Conservation (phyloP, 148 eudicot species). For the Drosera capensis region DNA sequence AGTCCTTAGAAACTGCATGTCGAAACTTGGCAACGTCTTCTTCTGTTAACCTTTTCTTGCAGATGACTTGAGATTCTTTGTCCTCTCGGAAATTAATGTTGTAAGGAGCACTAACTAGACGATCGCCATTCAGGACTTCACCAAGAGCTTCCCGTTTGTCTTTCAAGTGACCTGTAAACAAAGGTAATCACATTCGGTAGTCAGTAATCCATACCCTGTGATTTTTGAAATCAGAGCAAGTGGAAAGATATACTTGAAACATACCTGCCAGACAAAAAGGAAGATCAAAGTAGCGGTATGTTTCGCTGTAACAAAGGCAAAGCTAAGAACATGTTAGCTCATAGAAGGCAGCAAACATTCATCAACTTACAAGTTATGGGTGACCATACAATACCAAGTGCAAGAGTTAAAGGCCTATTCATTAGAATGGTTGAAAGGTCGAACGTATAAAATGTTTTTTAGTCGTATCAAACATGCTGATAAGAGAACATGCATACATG, state of each 20-base stretch:
- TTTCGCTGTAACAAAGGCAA: slow-evolving; percentile 8
- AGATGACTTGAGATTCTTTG: slow-evolving; percentile 10
- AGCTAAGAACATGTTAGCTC: background rate
- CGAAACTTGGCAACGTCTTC: slow-evolving; percentile 8
- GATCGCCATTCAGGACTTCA: slow-evolving; percentile 15
- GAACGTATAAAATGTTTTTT: no score
- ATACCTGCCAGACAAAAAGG: slow-evolving; percentile 13
- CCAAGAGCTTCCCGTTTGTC: slow-evolving; percentile 13
- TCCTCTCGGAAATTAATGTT: slow-evolving; percentile 11
- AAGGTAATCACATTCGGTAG: background rate
- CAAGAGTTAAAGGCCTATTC: no score
- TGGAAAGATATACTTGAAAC: background rate
- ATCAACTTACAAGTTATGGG: background rate
- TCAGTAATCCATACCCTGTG: background rate
- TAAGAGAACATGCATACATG: no score
- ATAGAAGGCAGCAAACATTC: background rate
- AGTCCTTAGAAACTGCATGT: slow-evolving; percentile 9
- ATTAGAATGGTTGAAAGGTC: no score
- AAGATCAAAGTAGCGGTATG: slow-evolving; percentile 14
- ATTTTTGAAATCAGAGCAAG: background rate
- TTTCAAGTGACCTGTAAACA: slow-evolving; percentile 5
- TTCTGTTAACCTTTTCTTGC: slow-evolving; percentile 7
- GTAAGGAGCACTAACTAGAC: slow-evolving; percentile 15
- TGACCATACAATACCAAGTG: no score
- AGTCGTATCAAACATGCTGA: no score